These are phyloP conservation scores for Claviceps sp. DNA, from an alignment of 2,329 filamentous ascomycete species.

Conservation along the genomic window DNA sequence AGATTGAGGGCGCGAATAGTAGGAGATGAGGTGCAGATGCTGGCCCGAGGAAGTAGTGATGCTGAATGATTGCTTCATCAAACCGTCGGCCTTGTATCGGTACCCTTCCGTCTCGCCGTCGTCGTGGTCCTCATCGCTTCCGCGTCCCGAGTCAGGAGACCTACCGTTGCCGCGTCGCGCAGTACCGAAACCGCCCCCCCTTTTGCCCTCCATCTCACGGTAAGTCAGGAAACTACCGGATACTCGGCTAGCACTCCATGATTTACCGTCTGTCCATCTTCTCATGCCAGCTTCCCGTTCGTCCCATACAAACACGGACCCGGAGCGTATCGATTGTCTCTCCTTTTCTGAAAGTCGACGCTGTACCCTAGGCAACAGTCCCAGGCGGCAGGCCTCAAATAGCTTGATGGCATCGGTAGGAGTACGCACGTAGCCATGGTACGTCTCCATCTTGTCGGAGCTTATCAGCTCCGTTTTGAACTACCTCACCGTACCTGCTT, in stretches of 20 bases:
- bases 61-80: conserved; percentile 99
- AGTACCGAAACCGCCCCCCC: conserved; percentile 61
- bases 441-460: conserved; percentile 70
- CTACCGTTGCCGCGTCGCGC: conserved; percentile 49
- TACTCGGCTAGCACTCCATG: conserved; percentile 94
- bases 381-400: conserved; percentile 92
- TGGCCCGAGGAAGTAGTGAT: conserved; percentile 83
- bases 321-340: conserved; percentile 86
- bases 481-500: conserved; percentile 8
- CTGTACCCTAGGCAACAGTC: conserved; percentile 82
- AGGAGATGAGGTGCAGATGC: conserved; percentile 94
- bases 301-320: conserved; percentile 99
- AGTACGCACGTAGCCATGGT: conserved; percentile 88
- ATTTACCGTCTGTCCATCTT: conserved; percentile 97
- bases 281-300: conserved; percentile 97
- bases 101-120: conserved; percentile 82
- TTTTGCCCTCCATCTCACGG: conserved; percentile 96
- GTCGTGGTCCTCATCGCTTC: conserved; percentile 75
- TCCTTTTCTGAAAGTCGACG: conserved; percentile 92
- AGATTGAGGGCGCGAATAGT: conserved; percentile 73
- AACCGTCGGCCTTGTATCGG: conserved; percentile 85
- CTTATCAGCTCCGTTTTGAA: conserved; percentile 10
- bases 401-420: conserved; percentile 93
- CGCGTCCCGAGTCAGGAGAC: conserved; percentile 69
- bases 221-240: conserved; percentile 97